Base-by-base conservation (phyloP, 805 yeast species). In the Starmerella potacharoeniae region DNA sequence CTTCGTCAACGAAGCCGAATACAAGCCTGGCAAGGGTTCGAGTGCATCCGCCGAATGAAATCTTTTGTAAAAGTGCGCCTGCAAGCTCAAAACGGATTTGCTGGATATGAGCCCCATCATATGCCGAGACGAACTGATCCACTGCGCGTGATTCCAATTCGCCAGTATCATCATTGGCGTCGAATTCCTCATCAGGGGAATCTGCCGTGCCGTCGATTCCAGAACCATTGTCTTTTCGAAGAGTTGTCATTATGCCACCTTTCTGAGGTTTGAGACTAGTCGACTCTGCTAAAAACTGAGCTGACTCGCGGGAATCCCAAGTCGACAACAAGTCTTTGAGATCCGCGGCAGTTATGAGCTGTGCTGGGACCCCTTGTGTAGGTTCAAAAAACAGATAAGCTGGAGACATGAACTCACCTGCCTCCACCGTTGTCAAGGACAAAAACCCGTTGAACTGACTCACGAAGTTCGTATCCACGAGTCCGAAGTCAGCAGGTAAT, bases 401-500 rank as follows among this genome's bases (percentile, higher is more conserved):
- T 1, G 59, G 59, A 3, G 58, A 51, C 16, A 36, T 7, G 35
- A 58, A 47, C 11, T 33, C n/a, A 2, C 14, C 47, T 8, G 4
- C 2, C 9, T 34, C 16, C 4, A 29, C 37, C 5, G 14, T 11
- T 42, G 37, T 29, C 31, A 58, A n/a, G 2, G 53, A 42, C 13
- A 58, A 36, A 34, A 55, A 59, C 14, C 55, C 53, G n/a, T 55
- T 59, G 51, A 58, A 49, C 41, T 59, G 59, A 11, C 41, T 6
- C 5, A 45, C 50, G 40, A 59, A 59, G 10, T 31, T 35, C 4
- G 49, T 47, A 22, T 59, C 62, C 5, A 33, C n/a, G 10, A 54
- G 48, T 6, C 62, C 62, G 29, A 59, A 59, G 51, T 59, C 62
- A 2, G 58, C 61, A 2, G 62, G 62, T 3, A 59, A 37, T 4